These are phyloP conservation scores for Suillus hirtellus DNA, from an alignment of 768 basidiomycete genomes.

Conservation along the genomic window DNA sequence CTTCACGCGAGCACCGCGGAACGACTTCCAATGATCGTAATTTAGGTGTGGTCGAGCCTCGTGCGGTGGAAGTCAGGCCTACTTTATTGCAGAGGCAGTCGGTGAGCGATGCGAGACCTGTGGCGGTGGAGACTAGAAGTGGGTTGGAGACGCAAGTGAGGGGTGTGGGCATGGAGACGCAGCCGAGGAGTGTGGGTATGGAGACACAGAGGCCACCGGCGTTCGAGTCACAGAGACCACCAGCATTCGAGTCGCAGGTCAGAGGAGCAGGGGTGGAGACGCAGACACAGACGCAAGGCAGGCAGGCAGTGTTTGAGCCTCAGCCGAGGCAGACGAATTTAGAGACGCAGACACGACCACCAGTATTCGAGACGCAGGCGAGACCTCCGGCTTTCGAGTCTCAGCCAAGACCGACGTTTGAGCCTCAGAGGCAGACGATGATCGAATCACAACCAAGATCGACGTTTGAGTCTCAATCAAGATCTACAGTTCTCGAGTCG, in stretches of 20 bases:
- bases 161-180: not conserved
- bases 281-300: not conserved
- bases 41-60: conserved; percentile 16
- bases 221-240: not conserved
- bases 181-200: not conserved
- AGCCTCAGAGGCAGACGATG: not conserved
- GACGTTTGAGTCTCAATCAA: not conserved
- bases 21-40: conserved; percentile 25
- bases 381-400: not conserved
- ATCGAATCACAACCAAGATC: not conserved
- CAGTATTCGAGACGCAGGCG: not conserved
- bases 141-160: too few species aligned
- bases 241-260: not conserved
- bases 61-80: not conserved
- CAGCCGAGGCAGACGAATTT: not conserved
- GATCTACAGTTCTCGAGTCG: not conserved
- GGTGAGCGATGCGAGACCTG: not conserved
- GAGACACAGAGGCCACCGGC: not conserved
- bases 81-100: not conserved
- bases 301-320: not conserved
- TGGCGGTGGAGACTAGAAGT: not conserved
- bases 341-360: not conserved
- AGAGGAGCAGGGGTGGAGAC: not conserved
- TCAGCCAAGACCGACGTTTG: not conserved
- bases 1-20: conserved; percentile 18